These are phyloP conservation scores for Nitzschia sp. DNA, from an alignment of 108 stramenopile genomes.

Conservation along the genomic window DNA sequence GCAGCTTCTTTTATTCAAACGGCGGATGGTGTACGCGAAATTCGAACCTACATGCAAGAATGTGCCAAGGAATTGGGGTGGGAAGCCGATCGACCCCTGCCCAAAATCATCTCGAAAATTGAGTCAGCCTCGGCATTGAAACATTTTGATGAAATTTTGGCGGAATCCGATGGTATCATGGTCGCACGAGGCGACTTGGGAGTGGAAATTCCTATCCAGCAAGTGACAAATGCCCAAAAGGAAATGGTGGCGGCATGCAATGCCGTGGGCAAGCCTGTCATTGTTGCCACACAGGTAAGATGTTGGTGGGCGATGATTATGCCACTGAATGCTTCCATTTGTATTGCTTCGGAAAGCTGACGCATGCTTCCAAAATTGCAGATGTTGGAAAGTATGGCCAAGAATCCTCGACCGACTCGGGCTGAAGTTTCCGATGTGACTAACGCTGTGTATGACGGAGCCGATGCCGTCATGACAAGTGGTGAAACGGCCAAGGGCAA, in stretches of 20 bases:
- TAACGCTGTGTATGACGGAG: slow-evolving; percentile 99
- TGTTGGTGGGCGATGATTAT: too few relatives aligned
- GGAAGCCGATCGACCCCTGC: slow-evolving; percentile 56
- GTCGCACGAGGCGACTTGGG: slow-evolving; percentile 87
- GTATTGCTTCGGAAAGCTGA: too few relatives aligned
- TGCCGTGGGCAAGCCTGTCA: slow-evolving; percentile 91
- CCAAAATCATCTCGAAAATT: slow-evolving; percentile 89
- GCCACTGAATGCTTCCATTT: too few relatives aligned
- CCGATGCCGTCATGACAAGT: slow-evolving; percentile 97
- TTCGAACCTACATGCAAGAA: slow-evolving; percentile 75
- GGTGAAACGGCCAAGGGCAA: slow-evolving; percentile 99
- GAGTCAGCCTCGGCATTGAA: slow-evolving; percentile 77
- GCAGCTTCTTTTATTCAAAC: slow-evolving; percentile 91
- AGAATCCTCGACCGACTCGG: slow-evolving; percentile 96
- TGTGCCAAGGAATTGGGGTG: slow-evolving; percentile 75
- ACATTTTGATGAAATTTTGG: slow-evolving; percentile 90
- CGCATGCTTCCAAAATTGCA: too few relatives aligned
- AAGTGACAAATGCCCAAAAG: slow-evolving; percentile 97
- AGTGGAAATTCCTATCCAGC: slow-evolving; percentile 91
- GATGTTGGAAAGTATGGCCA: slow-evolving; percentile 98
- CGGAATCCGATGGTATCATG: slow-evolving; percentile 91
- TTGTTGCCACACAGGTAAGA: slow-evolving; percentile 98
- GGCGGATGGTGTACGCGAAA: slow-evolving; percentile 83
- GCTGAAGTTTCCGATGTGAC: slow-evolving; percentile 98
- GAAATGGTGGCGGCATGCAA: slow-evolving; percentile 96